phyloP scores from a whole-genome alignment of 768 basidiomycete species.

The Leccinum boreale region DNA sequence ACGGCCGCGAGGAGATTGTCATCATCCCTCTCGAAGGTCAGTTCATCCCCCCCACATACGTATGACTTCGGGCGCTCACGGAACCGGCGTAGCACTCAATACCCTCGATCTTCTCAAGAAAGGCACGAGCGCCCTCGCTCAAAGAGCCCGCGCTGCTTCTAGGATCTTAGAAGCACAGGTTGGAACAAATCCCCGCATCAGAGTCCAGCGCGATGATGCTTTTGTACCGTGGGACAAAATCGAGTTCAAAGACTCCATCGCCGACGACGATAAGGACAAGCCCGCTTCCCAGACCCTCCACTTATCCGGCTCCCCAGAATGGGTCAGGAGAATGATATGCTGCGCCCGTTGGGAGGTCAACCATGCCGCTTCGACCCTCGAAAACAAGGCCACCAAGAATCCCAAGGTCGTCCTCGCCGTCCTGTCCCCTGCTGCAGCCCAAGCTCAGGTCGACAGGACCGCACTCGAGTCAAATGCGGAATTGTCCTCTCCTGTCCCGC shows the following conservation, averaged over 20 bases:
- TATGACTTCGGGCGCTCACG: constrained; percentile 6
- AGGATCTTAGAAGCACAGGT: constrained; percentile 87
- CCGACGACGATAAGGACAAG: constrained; percentile 24
- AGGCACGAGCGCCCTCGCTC: constrained; percentile 72
- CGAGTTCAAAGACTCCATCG: constrained; percentile 40
- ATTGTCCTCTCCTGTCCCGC: constrained; percentile 54
- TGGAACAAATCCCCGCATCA: constrained; percentile 75
- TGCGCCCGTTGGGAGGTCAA: constrained; percentile 76
- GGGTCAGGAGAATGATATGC: constrained; percentile 81
- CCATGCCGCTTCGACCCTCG: constrained; percentile 38
- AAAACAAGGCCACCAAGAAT: constrained; percentile 18
- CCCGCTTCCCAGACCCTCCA: constrained; percentile 22
- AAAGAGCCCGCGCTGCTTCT: constrained; percentile 82
- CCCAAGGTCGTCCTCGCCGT: constrained; percentile 66
- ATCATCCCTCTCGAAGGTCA: constrained; percentile 87
- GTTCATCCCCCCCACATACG: constrained; percentile 15
- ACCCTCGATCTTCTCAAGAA: constrained; percentile 93
- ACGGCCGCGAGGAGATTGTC: constrained; percentile 72
- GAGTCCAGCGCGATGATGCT: constrained; percentile 79
- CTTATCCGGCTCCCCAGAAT: constrained; percentile 60
- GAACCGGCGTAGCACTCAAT: constrained; percentile 61
- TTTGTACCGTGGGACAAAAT: constrained; percentile 82
- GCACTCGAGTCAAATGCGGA: constrained; percentile 20
- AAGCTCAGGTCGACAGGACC: constrained; percentile 24
- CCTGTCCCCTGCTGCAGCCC: constrained; percentile 31